Evolutionary conservation across 441 rosid genomes (phyloP), one percentile per base, ranked within the genome.

Genomic region (Metrosideros polymorpha): DNA sequence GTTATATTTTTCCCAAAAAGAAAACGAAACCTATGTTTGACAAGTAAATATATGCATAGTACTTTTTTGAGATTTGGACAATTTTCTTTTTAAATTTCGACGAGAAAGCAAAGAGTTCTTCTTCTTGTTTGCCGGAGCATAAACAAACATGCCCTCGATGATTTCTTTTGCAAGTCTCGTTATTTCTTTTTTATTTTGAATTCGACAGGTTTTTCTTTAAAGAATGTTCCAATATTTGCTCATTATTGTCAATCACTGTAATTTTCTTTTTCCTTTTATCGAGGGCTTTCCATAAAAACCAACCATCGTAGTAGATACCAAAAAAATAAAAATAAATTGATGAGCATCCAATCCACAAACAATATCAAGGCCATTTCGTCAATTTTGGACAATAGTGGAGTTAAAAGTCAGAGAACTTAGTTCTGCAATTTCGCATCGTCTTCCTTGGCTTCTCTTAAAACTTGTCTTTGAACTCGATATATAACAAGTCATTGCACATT

Each of bases 1-100:
- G n/a, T n/a, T n/a, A n/a, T n/a, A n/a, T n/a, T n/a, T n/a, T n/a
- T n/a, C n/a, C n/a, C n/a, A n/a, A n/a, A n/a, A n/a, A n/a, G n/a
- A n/a, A n/a, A n/a, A n/a, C n/a, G n/a, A n/a, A n/a, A n/a, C n/a
- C n/a, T n/a, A n/a, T n/a, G n/a, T n/a, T n/a, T n/a, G n/a, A n/a
- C n/a, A n/a, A 63, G 25, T 63, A 0, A 15, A 30, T 15, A 30
- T 17, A 3, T 5, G 1, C 9, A 30, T 18, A 42, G 6, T 30
- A 0, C 35, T 15, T 4, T 30, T 61, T 30, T 8, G 0, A 17
- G 12, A 35, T 61, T 2, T 17, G 3, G 24, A n/a, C 0, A 29
- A 14, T 32, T 53, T 52, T 53, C 35, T 10, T 32, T 32, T 18
- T 8, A 32, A 32, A 32, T 63, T 32, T 2, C 7, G 25, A 32